Percentiles rank a stretch among this genome's conserved stretches.
Conservation (phyloP, 257 asterid genomes). For the Solanum dulcamara region DNA sequence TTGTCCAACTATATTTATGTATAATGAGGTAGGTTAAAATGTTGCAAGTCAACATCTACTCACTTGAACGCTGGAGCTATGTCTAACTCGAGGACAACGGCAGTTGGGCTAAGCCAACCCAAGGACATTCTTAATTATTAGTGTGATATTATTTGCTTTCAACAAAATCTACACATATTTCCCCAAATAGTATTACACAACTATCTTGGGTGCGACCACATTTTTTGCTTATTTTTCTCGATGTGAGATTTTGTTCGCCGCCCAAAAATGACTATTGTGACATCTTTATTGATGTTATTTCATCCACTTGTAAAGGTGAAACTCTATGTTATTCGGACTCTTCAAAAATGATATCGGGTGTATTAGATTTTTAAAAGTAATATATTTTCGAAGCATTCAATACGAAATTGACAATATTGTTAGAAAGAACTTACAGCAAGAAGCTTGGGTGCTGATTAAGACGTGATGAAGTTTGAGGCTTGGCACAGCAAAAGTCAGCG, state of each 20-base stretch:
- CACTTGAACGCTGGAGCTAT: neutral
- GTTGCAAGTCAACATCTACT: neutral
- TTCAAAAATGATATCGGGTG: neutral
- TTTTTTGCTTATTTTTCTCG: neutral
- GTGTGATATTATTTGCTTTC: neutral
- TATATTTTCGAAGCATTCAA: fast-evolving
- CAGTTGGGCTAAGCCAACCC: neutral
- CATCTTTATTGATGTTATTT: neutral
- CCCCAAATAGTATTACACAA: neutral
- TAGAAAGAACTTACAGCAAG: neutral
- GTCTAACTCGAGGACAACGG: neutral
- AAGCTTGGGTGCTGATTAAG: neutral
- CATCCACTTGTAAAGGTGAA: neutral
- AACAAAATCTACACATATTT: neutral
- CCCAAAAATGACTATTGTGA: neutral
- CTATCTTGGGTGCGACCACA: neutral
- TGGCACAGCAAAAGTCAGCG: neutral
- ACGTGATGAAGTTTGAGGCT: neutral
- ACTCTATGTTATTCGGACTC: neutral
- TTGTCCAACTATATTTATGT: neutral
- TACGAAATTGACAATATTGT: neutral
- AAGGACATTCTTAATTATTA: neutral
- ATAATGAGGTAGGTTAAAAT: neutral
- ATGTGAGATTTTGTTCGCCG: neutral
- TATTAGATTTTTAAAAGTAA: neutral